A percentile compares a stretch with the other conserved stretches of the same genome.
Evolutionary conservation across 768 basidiomycete species (phyloP).

Genomic region (Gloeostereum incarnatum): DNA sequence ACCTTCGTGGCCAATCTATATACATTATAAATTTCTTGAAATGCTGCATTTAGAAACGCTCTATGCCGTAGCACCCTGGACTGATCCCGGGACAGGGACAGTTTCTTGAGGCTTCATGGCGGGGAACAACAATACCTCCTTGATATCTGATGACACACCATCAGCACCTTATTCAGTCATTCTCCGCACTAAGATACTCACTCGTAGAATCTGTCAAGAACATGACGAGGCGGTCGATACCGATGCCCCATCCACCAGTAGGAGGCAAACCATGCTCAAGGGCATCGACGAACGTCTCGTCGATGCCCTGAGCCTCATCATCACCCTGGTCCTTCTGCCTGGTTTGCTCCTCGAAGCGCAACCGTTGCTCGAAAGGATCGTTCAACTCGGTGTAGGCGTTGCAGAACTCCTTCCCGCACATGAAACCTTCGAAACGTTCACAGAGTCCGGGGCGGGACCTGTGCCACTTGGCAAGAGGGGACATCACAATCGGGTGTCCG

Average conservation of each 20-base stretch:
- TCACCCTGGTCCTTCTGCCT: slow-evolving; percentile 93
- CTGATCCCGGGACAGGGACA: no score
- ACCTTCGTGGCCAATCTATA: no score
- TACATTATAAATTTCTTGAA: no score
- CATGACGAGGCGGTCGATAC: slow-evolving; percentile 96
- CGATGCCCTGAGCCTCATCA: slow-evolving; percentile 95
- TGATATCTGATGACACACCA: slow-evolving; percentile 59
- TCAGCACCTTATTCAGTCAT: not conserved
- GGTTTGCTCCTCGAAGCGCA: slow-evolving; percentile 93
- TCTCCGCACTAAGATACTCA: slow-evolving; percentile 30
- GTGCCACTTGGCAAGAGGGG: slow-evolving; percentile 97
- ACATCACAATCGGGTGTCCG: slow-evolving; percentile 99
- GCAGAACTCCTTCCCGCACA: slow-evolving; percentile 97
- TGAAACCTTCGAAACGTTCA: slow-evolving; percentile 97
- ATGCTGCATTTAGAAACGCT: no score
- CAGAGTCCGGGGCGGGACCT: slow-evolving; percentile 95
- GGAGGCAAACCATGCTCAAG: slow-evolving; percentile 97
- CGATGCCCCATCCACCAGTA: slow-evolving; percentile 95
- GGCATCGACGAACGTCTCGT: slow-evolving; percentile 95
- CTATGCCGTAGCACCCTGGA: no score
- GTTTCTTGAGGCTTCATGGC: slow-evolving; percentile 99
- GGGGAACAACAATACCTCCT: slow-evolving; percentile 94
- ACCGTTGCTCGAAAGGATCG: slow-evolving; percentile 93
- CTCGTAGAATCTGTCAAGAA: slow-evolving; percentile 96
- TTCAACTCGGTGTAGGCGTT: slow-evolving; percentile 99